A percentile compares a stretch with the other conserved stretches of the same genome.
Conservation (phyloP, 306 rosid species). For the Adenanthera pavonina region DNA sequence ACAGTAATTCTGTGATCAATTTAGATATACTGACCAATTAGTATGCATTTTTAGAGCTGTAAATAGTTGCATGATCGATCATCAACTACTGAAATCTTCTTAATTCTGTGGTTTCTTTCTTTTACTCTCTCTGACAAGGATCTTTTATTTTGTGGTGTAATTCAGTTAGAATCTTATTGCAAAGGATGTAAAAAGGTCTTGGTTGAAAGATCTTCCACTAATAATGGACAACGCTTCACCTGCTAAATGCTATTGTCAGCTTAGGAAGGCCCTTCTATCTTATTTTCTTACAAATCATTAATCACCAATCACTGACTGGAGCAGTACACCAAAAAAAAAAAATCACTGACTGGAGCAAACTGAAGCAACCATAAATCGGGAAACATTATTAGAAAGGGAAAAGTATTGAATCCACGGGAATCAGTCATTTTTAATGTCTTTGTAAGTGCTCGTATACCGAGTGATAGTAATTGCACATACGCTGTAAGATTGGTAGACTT, state of each 20-base stretch:
- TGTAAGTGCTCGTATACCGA: neutral
- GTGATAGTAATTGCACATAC: slow-evolving; percentile 19
- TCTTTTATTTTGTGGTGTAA: neutral
- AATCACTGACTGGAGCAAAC: neutral
- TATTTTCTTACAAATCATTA: neutral
- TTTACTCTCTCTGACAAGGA: neutral
- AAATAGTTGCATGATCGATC: neutral
- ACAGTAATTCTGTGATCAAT: neutral
- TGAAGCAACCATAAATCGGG: neutral
- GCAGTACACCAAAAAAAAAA: no score
- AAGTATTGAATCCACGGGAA: neutral
- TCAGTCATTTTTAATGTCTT: slow-evolving; percentile 17
- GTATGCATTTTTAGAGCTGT: neutral
- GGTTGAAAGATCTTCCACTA: neutral
- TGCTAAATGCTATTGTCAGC: neutral
- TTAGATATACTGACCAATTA: neutral
- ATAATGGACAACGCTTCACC: neutral
- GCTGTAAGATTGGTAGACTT: neutral
- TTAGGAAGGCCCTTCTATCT: neutral
- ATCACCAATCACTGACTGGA: no score
- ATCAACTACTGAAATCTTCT: neutral
- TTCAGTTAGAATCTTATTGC: neutral
- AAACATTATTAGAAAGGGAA: neutral
- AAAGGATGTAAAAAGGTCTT: neutral
- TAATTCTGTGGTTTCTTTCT: neutral